Base-by-base conservation (phyloP, 371 early-diverging fungal genomes). In the Rhizopus arrhizus region DNA sequence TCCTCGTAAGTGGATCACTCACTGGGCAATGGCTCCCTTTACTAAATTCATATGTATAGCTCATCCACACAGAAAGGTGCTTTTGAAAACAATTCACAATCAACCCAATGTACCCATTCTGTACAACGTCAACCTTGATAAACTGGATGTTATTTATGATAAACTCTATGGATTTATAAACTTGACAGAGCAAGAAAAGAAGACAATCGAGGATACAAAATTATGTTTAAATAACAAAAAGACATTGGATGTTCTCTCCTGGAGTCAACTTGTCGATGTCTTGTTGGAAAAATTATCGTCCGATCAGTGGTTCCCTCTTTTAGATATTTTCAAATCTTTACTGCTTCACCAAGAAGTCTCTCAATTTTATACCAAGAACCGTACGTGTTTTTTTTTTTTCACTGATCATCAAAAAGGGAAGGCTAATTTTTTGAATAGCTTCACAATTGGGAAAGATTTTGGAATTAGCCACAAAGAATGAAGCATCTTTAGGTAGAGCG, bases 241-340 rank as follows among this genome's bases (percentile, higher is more conserved):
- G n/a, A 40, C 16, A 3, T 38, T 71, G 1, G 63, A 67, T 51
- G 61, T 72, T 4, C 58, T 64, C 1, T 57, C 54, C 1, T 82
- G 81, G 80, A 67, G 78, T 80, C 45, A 61, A 69, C 4, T 45
- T 12, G 3, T 69, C 79, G 83, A 74, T 60, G 38, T 57, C 9
- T 53, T 82, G 10, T 40, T 70, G 29, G 58, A 57, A 1, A 68
- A 70, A 5, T 53, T 91, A 1, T 70, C 85, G 0, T 58, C 61
- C 8, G 80, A 83, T 10, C 76, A 85, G 41, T 64, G 79, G 33
- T 90, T 89, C 60, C 89, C 91, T 10, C 56, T 85, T 8, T 58
- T 90, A 29, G 91, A 91, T 60, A 76, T 91, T 38, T 69, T 87
- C 53, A 74, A 88, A 10, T 78, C 86, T 48, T 53, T 91, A 5